Evolutionary conservation across 345 rosid genomes (phyloP).

Genomic region (Populus ilicifolia): DNA sequence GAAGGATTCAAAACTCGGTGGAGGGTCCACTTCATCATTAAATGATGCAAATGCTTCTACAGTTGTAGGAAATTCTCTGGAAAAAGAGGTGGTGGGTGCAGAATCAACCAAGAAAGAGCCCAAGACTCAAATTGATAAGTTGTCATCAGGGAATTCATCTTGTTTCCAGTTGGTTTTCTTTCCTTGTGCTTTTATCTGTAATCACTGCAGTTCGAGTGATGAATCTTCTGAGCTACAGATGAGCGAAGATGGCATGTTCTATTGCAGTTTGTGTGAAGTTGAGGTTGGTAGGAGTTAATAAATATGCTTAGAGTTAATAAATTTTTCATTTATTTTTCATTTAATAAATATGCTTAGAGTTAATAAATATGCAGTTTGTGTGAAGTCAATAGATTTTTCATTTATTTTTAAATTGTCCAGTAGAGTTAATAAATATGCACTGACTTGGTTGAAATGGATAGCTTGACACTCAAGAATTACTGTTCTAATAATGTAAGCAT

Average conservation of each 20-base stretch:
- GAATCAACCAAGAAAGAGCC: conserved; percentile 38
- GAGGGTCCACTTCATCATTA: conserved; percentile 52
- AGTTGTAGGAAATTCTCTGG: conserved; percentile 49
- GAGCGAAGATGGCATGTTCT: conserved; percentile 97
- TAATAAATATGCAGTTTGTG: conserved; percentile 81
- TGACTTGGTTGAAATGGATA: not conserved
- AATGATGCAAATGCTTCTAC: conserved; percentile 44
- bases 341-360: no score
- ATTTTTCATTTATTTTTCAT: not conserved
- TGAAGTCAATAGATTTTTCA: conserved; percentile 20
- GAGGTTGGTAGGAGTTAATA: conserved; percentile 65
- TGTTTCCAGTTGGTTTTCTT: conserved; percentile 43
- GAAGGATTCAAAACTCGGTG: conserved; percentile 59
- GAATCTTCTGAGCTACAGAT: conserved; percentile 64
- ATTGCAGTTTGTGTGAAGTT: conserved; percentile 93
- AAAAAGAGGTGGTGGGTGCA: conserved; percentile 26
- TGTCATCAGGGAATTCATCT: conserved; percentile 36
- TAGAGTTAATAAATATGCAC: not conserved
- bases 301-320: conserved; percentile 10
- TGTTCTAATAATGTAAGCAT: not conserved
- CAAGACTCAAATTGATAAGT: conserved; percentile 28
- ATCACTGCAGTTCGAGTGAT: conserved; percentile 44
- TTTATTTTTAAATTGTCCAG: no score
- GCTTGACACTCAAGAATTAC: not conserved
- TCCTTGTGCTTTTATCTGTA: conserved; percentile 69